phyloP scores from a whole-genome alignment of 306 rosid species.

The Fagus crenata region DNA sequence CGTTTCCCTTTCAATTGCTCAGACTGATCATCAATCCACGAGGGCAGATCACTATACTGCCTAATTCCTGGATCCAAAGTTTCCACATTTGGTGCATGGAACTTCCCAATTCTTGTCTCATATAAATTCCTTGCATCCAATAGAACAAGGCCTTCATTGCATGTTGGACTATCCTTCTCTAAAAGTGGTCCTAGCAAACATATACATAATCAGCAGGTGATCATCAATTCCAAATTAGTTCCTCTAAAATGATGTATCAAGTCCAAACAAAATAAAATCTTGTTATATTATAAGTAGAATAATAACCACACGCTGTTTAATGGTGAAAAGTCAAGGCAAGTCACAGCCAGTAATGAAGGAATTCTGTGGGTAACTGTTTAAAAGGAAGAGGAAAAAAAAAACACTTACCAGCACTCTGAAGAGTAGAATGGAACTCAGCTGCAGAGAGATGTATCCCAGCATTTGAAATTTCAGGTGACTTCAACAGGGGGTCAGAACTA shows the following conservation, averaged over 20 bases:
- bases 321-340: too few species aligned
- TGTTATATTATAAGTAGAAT: background rate
- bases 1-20: conserved; percentile 68
- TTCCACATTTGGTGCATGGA: conserved; percentile 61
- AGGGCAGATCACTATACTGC: conserved; percentile 86
- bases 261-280: background rate
- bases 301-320: too few species aligned
- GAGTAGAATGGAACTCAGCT: conserved; percentile 72
- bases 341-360: too few species aligned
- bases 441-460: conserved; percentile 91
- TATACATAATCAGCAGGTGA: conserved; percentile 8
- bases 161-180: conserved; percentile 40
- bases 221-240: conserved; percentile 13
- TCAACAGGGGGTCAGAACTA: conserved; percentile 61
- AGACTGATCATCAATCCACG: conserved; percentile 77
- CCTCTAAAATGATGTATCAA: conserved; percentile 8
- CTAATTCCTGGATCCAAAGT: conserved; percentile 80
- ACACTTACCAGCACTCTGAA: conserved; percentile 57
- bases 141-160: conserved; percentile 47
- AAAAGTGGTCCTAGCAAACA: conserved; percentile 32
- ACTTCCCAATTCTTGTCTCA: conserved; percentile 94
- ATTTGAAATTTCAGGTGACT: conserved; percentile 67
- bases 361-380: too few species aligned
- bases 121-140: conserved; percentile 91
- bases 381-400: too few species aligned